phyloP scores from a whole-genome alignment of 176 grass and related monocot genomes.

The Cenchrus fungigraminus region DNA sequence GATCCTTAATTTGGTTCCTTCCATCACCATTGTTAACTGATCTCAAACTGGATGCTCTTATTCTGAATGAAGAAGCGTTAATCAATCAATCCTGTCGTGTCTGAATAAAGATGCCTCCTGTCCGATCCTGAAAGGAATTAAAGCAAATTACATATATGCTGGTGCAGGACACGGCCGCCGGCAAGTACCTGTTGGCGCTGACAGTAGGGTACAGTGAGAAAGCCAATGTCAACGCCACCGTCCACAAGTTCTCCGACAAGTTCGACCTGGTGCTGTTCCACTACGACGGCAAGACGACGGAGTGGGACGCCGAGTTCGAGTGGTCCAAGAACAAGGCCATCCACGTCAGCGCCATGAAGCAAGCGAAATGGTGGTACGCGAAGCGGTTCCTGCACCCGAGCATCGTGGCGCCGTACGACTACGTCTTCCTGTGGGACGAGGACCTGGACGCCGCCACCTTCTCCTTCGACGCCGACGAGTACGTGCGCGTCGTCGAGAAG shows the following conservation, averaged over 20 bases:
- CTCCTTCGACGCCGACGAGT: conserved; percentile 7
- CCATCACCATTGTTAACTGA: neutral
- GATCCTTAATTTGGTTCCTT: neutral
- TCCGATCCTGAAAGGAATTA: too few species aligned
- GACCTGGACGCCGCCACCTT: conserved; percentile 13
- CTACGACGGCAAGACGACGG: too few species aligned
- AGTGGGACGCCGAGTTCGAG: too few species aligned
- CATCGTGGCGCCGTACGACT: conserved; percentile 43
- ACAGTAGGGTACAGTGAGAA: conserved; percentile 35
- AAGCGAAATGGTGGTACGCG: conserved; percentile 42
- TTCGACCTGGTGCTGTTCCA: too few species aligned
- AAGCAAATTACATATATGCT: too few species aligned
- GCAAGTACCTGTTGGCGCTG: conserved; percentile 35
- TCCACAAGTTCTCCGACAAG: conserved; percentile 15
- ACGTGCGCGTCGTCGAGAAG: conserved; percentile 8
- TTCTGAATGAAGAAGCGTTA: neutral
- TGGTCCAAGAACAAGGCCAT: too few species aligned
- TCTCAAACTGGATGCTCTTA: too few species aligned
- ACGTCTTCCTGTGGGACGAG: conserved; percentile 64
- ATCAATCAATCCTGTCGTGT: neutral
- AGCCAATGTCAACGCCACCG: conserved; percentile 32
- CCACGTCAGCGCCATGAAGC: too few species aligned
- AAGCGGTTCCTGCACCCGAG: conserved; percentile 61
- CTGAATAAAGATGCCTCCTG: too few species aligned
- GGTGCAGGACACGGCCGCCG: conserved; percentile 6